These are phyloP conservation scores for Quercus engelmannii DNA, from an alignment of 306 rosid species.

Conservation along the genomic window DNA sequence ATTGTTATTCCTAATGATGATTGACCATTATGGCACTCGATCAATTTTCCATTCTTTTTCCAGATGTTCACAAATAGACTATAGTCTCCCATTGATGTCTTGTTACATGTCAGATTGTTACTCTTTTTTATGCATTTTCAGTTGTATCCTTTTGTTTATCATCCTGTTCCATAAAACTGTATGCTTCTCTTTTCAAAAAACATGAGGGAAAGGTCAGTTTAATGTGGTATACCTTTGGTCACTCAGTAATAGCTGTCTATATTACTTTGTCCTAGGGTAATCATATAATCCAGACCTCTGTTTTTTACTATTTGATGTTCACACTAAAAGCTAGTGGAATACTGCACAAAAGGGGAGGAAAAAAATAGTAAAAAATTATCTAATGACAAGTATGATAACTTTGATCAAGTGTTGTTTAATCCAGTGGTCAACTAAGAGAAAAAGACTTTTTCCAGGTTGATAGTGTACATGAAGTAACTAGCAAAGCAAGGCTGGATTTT, in stretches of 20 bases:
- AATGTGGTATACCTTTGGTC: background rate
- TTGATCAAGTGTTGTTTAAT: background rate
- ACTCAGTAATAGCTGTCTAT: background rate
- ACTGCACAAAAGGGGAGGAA: too few relatives aligned
- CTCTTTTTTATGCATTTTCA: background rate
- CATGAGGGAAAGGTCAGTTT: background rate
- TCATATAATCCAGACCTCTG: too few relatives aligned
- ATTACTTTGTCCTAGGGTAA: too few relatives aligned
- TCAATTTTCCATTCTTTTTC: background rate
- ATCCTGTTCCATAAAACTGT: background rate
- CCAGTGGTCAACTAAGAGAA: background rate
- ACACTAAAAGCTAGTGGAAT: too few relatives aligned
- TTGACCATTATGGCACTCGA: background rate
- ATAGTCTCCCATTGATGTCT: background rate
- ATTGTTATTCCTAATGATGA: too few relatives aligned
- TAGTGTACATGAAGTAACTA: background rate
- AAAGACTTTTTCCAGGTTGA: background rate
- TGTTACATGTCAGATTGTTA: background rate
- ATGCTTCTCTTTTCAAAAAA: background rate
- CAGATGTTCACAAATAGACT: too few relatives aligned
- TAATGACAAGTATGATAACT: too few relatives aligned
- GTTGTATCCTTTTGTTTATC: background rate
- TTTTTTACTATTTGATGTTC: too few relatives aligned
- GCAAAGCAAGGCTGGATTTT: background rate
- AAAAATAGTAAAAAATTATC: too few relatives aligned